Percentiles rank a stretch among this genome's conserved stretches.
phyloP scores from a whole-genome alignment of 164 flowering plant genomes.

The Macadamia integrifolia region DNA sequence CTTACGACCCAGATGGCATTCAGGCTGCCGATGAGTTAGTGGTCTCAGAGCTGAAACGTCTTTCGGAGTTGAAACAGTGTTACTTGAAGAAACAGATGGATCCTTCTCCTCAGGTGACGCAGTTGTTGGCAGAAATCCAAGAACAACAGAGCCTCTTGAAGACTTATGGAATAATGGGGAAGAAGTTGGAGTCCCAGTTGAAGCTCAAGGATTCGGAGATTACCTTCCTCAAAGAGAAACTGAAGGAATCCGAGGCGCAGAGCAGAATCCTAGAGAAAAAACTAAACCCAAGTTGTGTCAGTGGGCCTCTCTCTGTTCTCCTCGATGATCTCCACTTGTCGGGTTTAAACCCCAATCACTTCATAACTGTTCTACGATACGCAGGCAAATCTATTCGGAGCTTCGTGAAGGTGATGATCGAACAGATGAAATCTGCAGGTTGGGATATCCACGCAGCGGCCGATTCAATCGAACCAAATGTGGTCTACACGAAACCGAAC shows the following conservation, averaged over 20 bases:
- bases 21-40: conserved; percentile 66
- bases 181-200: conserved; percentile 46
- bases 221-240: conserved; percentile 23
- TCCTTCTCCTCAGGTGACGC: conserved; percentile 62
- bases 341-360: conserved; percentile 43
- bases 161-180: conserved; percentile 66
- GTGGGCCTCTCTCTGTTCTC: conserved; percentile 41
- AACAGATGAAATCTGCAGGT: conserved; percentile 60
- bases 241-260: conserved; percentile 22
- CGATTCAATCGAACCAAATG: conserved; percentile 30
- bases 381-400: conserved; percentile 45
- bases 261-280: conserved; percentile 53
- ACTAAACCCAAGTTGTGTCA: conserved; percentile 48
- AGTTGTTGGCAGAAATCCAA: conserved; percentile 69
- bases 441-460: conserved; percentile 74
- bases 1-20: conserved; percentile 59
- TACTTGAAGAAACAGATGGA: conserved; percentile 60
- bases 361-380: conserved; percentile 43
- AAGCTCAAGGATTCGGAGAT: conserved; percentile 39
- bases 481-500: conserved; percentile 26
- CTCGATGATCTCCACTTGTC: conserved; percentile 39
- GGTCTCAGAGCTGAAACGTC: conserved; percentile 48
- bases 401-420: conserved; percentile 58
- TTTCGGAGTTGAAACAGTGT: conserved; percentile 66
- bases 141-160: conserved; percentile 74